These are phyloP conservation scores for Dendrobium officinale DNA, from an alignment of 106 monocot genomes.

Conservation along the genomic window DNA sequence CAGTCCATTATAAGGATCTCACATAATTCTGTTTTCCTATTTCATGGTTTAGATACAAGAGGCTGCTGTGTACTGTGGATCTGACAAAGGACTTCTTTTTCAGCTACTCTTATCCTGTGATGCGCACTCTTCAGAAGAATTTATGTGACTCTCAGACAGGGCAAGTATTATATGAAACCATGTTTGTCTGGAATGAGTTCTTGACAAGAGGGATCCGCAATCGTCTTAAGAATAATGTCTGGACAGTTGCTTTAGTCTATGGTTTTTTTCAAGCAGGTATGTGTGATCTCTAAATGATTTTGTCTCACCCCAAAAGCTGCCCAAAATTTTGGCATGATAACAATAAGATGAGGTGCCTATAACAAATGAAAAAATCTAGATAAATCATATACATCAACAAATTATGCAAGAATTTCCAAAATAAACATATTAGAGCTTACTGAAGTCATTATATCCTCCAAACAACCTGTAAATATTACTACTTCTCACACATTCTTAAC, in stretches of 20 bases:
- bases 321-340: not conserved
- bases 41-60: constrained; percentile 73
- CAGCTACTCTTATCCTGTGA: constrained; percentile 88
- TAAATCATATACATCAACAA: no score
- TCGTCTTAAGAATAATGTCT: constrained; percentile 56
- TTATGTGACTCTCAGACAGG: constrained; percentile 38
- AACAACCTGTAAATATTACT: no score
- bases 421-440: not conserved
- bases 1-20: no score
- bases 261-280: constrained; percentile 97
- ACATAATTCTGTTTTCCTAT: no score
- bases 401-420: no score
- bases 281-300: no score
- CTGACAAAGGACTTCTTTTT: constrained; percentile 98
- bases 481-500: no score
- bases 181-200: constrained; percentile 99
- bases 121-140: constrained; percentile 89
- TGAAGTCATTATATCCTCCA: no score
- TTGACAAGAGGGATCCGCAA: constrained; percentile 71
- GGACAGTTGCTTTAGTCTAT: constrained; percentile 91
- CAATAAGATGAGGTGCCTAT: no score
- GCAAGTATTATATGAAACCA: constrained; percentile 60
- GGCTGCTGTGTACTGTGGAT: constrained; percentile 73
- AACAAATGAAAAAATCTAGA: no score
- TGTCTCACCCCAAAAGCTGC: not conserved